Evolutionary conservation across 495 filamentous ascomycete species (phyloP), one percentile per base, ranked within the genome.

Genomic region (Neurospora sublineolata): DNA sequence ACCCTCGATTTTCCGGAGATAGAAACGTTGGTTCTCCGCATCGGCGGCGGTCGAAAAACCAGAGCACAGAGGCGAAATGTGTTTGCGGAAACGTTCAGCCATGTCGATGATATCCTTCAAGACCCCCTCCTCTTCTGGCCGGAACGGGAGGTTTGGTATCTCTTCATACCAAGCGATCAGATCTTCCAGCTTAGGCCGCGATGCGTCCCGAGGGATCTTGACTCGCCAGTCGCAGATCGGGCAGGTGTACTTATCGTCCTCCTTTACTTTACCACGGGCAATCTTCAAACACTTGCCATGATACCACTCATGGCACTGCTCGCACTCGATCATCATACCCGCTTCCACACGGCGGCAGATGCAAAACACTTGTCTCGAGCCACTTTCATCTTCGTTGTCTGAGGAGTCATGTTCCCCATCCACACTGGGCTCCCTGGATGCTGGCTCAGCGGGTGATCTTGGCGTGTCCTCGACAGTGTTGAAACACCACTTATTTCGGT

Each of bases 321-420:
- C 94, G 81, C 95, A 99, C 79, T 99, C 95, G 74, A 99, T 97
- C 95, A 99, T 99, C 91, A 97, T 94, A 30, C 95, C 95, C 41
- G 94, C 93, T 79, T 99, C 95, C 20, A 91, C 89, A 72, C 90
- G 90, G 70, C 95, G 89, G 81, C 95, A 99, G 76, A 99, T 97
- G 81, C 95, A 99, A 80, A 98, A 99, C 4, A 97, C 94, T 79
- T 97, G 94, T 16, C 52, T 64, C 23, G 23, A 30, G 27, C 52
- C 52, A 18, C 14, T 64, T 64, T 64, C 52, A 18, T 64, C 52
- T 64, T 64, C 71, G 9, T 79, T 79, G 23, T 83, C 84, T 52
- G 85, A 64, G 27, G 23, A 16, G 14, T 64, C 64, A 52, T 74
- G 85, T 16, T 89, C 86, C 14, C 87, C 81, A 16, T 91, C 90